These are phyloP conservation scores for Lyophyllum atratum DNA, from an alignment of 768 basidiomycete species.

Conservation along the genomic window DNA sequence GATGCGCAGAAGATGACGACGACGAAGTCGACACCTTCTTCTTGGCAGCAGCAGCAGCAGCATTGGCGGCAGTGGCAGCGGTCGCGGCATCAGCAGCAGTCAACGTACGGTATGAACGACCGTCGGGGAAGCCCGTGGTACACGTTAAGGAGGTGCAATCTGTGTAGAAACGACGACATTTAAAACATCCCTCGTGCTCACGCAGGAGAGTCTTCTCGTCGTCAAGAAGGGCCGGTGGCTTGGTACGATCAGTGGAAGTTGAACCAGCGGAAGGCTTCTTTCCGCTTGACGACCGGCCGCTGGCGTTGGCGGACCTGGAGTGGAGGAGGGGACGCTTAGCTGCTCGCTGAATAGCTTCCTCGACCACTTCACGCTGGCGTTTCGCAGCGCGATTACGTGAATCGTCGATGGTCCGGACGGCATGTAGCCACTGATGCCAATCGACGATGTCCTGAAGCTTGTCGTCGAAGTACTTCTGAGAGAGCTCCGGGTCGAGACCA, in stretches of 20 bases:
- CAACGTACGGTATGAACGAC: constrained; percentile 13
- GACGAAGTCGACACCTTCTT: constrained; percentile 1
- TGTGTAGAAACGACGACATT: constrained; percentile 19
- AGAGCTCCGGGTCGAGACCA: constrained; percentile 14
- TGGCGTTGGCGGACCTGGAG: neutral
- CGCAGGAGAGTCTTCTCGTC: constrained; percentile 14
- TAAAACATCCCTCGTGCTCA: constrained; percentile 23
- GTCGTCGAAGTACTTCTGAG: neutral
- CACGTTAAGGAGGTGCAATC: constrained; percentile 20
- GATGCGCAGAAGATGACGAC: neutral
- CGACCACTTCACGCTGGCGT: neutral
- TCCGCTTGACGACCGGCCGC: too few relatives aligned
- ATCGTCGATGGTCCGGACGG: neutral
- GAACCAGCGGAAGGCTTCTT: too few relatives aligned
- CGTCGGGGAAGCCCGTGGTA: constrained; percentile 18
- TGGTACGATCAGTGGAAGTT: neutral
- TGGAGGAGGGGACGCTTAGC: neutral
- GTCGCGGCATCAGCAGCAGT: constrained; percentile 4
- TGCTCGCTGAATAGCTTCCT: neutral
- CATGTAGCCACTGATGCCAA: neutral
- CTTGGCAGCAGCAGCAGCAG: neutral
- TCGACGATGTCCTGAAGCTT: neutral
- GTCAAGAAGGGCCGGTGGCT: neutral
- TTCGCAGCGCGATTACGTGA: neutral
- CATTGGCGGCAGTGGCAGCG: neutral